phyloP scores from a whole-genome alignment of 345 rosid species.

The Brassica cretica region DNA sequence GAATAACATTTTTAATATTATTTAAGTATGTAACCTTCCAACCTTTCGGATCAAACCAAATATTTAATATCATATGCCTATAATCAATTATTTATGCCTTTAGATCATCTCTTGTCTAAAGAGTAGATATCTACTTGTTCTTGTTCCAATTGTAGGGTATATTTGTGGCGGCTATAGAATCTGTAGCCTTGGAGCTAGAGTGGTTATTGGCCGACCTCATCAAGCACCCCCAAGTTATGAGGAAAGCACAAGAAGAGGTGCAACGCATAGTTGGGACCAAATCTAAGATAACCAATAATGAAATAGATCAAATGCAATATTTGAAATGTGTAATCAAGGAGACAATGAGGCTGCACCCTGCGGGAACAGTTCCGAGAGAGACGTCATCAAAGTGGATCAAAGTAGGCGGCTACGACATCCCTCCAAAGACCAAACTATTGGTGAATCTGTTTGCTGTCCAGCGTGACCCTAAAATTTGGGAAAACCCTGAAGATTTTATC shows the following conservation, averaged over 20 bases:
- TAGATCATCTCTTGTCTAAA: no score
- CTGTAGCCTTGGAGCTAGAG: conserved; percentile 29
- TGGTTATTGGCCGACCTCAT: conserved; percentile 37
- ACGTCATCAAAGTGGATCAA: conserved; percentile 12
- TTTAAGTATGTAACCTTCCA: no score
- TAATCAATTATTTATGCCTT: no score
- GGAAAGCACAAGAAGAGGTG: conserved; percentile 40
- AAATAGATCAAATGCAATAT: conserved; percentile 30
- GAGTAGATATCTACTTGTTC: background rate
- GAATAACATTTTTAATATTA: no score
- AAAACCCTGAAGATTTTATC: conserved; percentile 29
- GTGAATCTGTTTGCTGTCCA: conserved; percentile 32
- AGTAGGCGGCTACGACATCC: conserved; percentile 25
- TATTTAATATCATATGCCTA: no score
- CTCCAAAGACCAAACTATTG: conserved; percentile 29
- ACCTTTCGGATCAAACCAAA: no score
- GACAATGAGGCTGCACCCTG: conserved; percentile 35
- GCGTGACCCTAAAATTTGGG: conserved; percentile 35
- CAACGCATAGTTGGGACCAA: conserved; percentile 29
- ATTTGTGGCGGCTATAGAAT: conserved; percentile 34
- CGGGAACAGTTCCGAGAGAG: conserved; percentile 22
- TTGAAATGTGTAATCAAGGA: conserved; percentile 35
- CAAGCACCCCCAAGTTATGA: conserved; percentile 20
- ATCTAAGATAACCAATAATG: conserved; percentile 18
- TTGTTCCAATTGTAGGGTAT: conserved; percentile 26